A percentile compares a stretch with the other conserved stretches of the same genome.
These are phyloP conservation scores for Penicillium lividum DNA, from an alignment of 495 filamentous ascomycete genomes.

Conservation along the genomic window DNA sequence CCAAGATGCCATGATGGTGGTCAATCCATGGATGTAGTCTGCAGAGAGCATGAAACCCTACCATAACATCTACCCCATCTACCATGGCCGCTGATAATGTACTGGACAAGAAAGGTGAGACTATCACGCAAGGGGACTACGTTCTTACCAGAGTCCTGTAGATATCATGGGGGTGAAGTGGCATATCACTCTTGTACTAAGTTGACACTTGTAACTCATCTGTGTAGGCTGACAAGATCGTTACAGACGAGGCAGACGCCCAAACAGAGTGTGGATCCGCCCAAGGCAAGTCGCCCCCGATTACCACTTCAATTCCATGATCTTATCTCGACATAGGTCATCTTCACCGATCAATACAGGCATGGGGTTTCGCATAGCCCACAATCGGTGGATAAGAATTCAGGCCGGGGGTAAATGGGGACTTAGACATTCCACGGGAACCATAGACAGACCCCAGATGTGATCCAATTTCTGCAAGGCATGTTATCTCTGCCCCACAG, in stretches of 20 bases:
- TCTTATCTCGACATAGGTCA: conserved; percentile 15
- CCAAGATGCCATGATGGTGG: conserved; percentile 8
- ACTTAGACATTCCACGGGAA: not conserved
- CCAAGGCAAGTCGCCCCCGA: conserved; percentile 21
- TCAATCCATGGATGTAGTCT: not conserved
- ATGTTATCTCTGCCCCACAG: not conserved
- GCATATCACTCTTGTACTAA: conserved; percentile 1
- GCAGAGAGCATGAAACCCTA: conserved; percentile 1
- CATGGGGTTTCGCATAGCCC: conserved; percentile 31
- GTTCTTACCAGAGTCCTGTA: conserved; percentile 22
- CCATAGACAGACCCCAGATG: not conserved
- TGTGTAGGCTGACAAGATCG: conserved; percentile 25
- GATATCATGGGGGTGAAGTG: conserved; percentile 23
- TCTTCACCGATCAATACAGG: conserved; percentile 33
- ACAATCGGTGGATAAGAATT: conserved; percentile 20
- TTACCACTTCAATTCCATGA: not conserved
- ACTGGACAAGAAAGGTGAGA: conserved; percentile 20
- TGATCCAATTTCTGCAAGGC: not conserved
- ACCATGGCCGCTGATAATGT: conserved; percentile 18
- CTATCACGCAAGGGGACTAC: conserved; percentile 20
- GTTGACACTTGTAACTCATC: not conserved
- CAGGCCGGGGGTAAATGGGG: conserved; percentile 2
- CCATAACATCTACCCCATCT: not conserved
- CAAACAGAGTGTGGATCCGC: conserved; percentile 18
- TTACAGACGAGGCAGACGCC: conserved; percentile 19